A percentile compares a stretch with the other conserved stretches of the same genome.
These are phyloP conservation scores for Leishmania guyanensis DNA, from an alignment of 208 protist genomes.

Conservation along the genomic window DNA sequence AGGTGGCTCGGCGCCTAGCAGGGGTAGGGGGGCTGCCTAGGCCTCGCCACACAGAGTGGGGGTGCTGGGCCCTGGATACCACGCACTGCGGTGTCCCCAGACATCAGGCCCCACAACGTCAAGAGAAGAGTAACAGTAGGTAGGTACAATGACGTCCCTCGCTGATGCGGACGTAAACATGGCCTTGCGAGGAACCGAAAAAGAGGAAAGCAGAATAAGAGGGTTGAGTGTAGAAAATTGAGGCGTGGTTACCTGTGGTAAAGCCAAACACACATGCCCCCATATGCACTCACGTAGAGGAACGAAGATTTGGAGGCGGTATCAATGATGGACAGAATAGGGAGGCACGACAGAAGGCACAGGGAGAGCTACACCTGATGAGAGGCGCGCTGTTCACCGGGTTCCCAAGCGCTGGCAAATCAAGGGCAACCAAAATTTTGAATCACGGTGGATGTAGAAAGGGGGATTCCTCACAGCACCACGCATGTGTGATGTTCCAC, in stretches of 20 bases:
- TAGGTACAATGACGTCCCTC: background rate
- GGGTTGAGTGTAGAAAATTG: background rate
- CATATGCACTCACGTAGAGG: background rate
- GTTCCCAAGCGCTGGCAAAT: background rate
- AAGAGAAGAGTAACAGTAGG: background rate
- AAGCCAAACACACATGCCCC: background rate
- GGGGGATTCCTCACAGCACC: background rate
- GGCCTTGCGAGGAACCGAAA: background rate
- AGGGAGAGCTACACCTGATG: background rate
- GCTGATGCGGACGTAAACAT: background rate
- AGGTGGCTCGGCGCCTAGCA: no score
- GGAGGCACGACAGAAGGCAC: background rate
- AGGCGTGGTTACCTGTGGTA: background rate
- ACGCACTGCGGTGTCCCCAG: background rate
- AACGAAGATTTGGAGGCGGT: background rate
- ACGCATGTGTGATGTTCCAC: background rate
- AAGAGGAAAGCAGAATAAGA: background rate
- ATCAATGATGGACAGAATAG: background rate
- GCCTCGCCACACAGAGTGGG: background rate
- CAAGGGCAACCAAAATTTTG: background rate
- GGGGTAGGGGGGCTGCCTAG: background rate
- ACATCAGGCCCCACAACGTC: background rate
- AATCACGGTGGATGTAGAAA: background rate
- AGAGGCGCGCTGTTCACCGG: background rate
- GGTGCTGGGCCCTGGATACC: no score